A percentile compares a stretch with the other conserved stretches of the same genome.
phyloP scores from a whole-genome alignment of 495 filamentous ascomycete species.

The Glutinoglossum americanum region DNA sequence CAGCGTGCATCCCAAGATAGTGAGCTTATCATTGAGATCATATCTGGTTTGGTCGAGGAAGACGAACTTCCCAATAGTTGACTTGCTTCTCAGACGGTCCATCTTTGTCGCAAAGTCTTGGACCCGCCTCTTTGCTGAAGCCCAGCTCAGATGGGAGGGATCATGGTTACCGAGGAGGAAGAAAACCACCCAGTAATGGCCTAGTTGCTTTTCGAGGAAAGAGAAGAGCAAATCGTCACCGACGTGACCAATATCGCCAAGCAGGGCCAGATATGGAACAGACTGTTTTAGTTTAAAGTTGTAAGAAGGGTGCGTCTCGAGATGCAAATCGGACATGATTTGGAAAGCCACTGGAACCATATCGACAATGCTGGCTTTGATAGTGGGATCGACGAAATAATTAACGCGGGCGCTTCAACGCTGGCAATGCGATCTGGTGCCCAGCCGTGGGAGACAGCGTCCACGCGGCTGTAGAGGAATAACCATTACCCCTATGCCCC shows the following conservation, averaged over 20 bases:
- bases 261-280: slow-evolving; percentile 29
- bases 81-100: background rate
- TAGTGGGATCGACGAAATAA: no score
- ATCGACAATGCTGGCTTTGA: no score
- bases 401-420: no score
- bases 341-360: slow-evolving; percentile 17
- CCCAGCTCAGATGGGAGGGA: slow-evolving; percentile 25
- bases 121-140: slow-evolving; percentile 11
- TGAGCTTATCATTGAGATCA: slow-evolving; percentile 17
- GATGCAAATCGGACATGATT: slow-evolving; percentile 35
- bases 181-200: slow-evolving; percentile 25
- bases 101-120: slow-evolving; percentile 9
- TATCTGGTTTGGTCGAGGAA: slow-evolving; percentile 24
- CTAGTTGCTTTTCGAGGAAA: slow-evolving; percentile 25
- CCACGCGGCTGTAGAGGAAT: no score
- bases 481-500: no score
- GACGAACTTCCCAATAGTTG: slow-evolving; percentile 21
- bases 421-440: no score
- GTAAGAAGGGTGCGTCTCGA: slow-evolving; percentile 26
- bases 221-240: slow-evolving; percentile 19
- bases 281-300: slow-evolving; percentile 24
- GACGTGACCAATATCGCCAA: slow-evolving; percentile 34
- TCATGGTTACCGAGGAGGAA: slow-evolving; percentile 37
- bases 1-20: slow-evolving; percentile 28
- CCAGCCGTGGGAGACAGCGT: no score